phyloP scores from a whole-genome alignment of 176 grass and related monocot species.

The Oryza meridionalis region DNA sequence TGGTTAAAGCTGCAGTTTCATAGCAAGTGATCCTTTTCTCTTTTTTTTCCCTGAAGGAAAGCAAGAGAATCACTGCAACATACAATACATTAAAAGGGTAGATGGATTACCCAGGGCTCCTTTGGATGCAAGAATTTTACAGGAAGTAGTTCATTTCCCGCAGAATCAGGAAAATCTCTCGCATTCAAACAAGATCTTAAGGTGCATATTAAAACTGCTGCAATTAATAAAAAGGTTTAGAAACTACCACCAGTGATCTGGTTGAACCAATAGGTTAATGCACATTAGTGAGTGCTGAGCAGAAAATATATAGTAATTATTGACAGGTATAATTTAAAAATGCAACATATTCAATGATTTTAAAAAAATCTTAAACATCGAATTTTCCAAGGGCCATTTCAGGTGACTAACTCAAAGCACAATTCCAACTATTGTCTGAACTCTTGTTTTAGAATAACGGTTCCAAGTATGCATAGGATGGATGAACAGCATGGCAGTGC shows the following conservation, averaged over 20 bases:
- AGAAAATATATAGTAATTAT: no score
- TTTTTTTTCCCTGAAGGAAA: neutral
- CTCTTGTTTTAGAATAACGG: no score
- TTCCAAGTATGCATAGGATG: no score
- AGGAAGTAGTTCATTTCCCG: neutral
- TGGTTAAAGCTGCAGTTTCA: neutral
- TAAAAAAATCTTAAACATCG: no score
- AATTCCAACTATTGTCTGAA: no score
- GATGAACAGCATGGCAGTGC: no score
- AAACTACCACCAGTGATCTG: neutral
- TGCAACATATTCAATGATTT: no score
- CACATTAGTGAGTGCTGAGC: no score
- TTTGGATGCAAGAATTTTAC: neutral
- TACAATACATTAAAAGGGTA: neutral
- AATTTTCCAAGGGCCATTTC: no score
- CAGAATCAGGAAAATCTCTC: neutral
- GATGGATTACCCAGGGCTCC: neutral
- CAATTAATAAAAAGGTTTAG: conserved; percentile 23
- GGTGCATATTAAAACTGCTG: conserved; percentile 1
- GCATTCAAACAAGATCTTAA: neutral
- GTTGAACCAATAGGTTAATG: neutral
- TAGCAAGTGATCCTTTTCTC: neutral
- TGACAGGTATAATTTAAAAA: no score
- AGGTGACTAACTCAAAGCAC: no score
- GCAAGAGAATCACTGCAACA: neutral